phyloP scores from a whole-genome alignment of 768 basidiomycete species.

The Paxillus involutus region DNA sequence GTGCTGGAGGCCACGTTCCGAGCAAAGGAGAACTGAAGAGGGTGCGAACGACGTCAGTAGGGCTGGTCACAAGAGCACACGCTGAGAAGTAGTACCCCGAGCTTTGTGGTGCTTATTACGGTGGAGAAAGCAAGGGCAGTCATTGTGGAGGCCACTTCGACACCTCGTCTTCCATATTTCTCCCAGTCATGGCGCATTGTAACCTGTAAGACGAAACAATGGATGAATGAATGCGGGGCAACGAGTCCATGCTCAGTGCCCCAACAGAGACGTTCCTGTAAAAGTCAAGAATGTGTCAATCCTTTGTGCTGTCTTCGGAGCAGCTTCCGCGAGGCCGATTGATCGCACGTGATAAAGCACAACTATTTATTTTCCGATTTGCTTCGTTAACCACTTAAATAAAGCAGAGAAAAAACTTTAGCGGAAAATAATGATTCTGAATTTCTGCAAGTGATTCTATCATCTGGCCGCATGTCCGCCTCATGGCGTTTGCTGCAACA shows the following conservation, averaged over 20 bases:
- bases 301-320: neutral
- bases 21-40: conserved; percentile 62
- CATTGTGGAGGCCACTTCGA: conserved; percentile 66
- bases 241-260: conserved; percentile 21
- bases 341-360: conserved; percentile 20
- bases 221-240: conserved; percentile 8
- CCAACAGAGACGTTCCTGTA: neutral
- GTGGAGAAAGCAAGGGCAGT: conserved; percentile 66
- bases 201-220: neutral
- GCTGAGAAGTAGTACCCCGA: conserved; percentile 53
- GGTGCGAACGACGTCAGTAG: conserved; percentile 3
- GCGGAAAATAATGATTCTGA: neutral
- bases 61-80: conserved; percentile 2
- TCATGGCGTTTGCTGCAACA: conserved; percentile 17
- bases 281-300: too few species aligned
- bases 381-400: neutral
- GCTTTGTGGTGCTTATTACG: conserved; percentile 63
- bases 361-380: neutral
- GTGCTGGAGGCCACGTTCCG: conserved; percentile 59
- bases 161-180: conserved; percentile 50
- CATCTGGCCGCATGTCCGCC: conserved; percentile 19
- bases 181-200: conserved; percentile 38
- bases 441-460: neutral
- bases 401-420: neutral
- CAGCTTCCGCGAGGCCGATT: too few species aligned